A percentile compares a stretch with the other conserved stretches of the same genome.
Conservation (phyloP, 2,329 filamentous ascomycete species). For the Rhinocladiella mackenziei region DNA sequence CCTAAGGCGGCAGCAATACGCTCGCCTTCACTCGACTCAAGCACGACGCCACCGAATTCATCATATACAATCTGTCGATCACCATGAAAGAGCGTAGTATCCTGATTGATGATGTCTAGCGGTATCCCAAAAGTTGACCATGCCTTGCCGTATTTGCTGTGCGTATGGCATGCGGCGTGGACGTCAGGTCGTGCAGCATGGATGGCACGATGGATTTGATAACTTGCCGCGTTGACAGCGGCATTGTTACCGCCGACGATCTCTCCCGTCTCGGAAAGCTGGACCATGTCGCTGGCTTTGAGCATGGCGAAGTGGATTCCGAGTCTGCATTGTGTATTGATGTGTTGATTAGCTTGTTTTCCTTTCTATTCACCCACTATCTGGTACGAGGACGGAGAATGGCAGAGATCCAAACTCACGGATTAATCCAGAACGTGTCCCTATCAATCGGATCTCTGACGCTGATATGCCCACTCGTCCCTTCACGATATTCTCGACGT, state of each 20-base stretch:
- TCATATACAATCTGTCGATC: slow-evolving; percentile 61
- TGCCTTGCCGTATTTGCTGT: slow-evolving; percentile 62
- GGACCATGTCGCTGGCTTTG: slow-evolving; percentile 63
- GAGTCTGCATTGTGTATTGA: slow-evolving; percentile 36
- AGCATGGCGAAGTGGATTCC: slow-evolving; percentile 63
- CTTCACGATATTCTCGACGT: slow-evolving; percentile 63
- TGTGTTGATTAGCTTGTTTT: too few species aligned
- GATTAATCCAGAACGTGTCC: slow-evolving; percentile 66
- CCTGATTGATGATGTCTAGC: slow-evolving; percentile 63
- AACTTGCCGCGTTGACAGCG: slow-evolving; percentile 64
- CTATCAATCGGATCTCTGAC: slow-evolving; percentile 62
- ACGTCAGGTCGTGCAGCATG: slow-evolving; percentile 64
- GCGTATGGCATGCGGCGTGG: slow-evolving; percentile 65
- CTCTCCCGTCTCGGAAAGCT: slow-evolving; percentile 60
- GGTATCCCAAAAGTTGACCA: slow-evolving; percentile 63
- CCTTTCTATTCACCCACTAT: too few species aligned
- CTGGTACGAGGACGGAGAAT: not conserved
- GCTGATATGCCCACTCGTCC: slow-evolving; percentile 65
- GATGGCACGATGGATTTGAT: slow-evolving; percentile 65
- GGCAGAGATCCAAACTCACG: slow-evolving; percentile 30
- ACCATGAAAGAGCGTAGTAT: slow-evolving; percentile 36
- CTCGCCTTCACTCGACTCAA: slow-evolving; percentile 60
- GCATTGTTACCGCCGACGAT: slow-evolving; percentile 61
- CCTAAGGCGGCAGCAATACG: slow-evolving; percentile 62
- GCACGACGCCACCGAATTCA: slow-evolving; percentile 61